A percentile compares a stretch with the other conserved stretches of the same genome.
phyloP scores from a whole-genome alignment of 768 basidiomycete genomes.

The Sporobolomyces roseus region DNA sequence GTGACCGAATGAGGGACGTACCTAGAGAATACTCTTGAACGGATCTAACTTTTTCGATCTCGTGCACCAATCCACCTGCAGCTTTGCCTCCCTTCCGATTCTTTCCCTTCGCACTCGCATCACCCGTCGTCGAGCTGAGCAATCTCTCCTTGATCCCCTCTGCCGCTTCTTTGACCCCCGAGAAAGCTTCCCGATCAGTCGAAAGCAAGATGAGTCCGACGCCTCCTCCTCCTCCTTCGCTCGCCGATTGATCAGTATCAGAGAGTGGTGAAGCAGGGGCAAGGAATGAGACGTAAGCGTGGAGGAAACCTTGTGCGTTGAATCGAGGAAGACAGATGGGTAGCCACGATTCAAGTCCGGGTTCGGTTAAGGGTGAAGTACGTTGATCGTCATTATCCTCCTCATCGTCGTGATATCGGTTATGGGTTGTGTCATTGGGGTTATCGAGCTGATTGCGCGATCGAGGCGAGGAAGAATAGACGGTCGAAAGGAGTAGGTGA shows the following conservation, averaged over 20 bases:
- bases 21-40: conserved; percentile 32
- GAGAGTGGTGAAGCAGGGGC: neutral
- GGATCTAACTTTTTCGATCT: conserved; percentile 9
- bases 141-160: conserved; percentile 53
- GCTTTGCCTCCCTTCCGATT: neutral
- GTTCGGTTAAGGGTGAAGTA: conserved; percentile 60
- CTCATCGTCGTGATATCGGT: neutral
- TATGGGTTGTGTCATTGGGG: neutral
- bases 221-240: conserved; percentile 38
- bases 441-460: conserved; percentile 27
- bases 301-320: conserved; percentile 80
- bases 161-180: conserved; percentile 73
- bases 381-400: conserved; percentile 47
- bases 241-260: conserved; percentile 47
- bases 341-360: conserved; percentile 76
- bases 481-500: conserved; percentile 68
- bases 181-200: conserved; percentile 63
- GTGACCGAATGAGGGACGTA: conserved; percentile 1
- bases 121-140: conserved; percentile 53
- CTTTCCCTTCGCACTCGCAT: neutral
- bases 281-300: conserved; percentile 67
- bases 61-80: conserved; percentile 19
- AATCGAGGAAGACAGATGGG: conserved; percentile 95
- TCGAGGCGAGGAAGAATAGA: conserved; percentile 65
- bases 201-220: conserved; percentile 63